Evolutionary conservation across 495 filamentous ascomycete genomes (phyloP).

Genomic region (Antarctomyces pellizariae): DNA sequence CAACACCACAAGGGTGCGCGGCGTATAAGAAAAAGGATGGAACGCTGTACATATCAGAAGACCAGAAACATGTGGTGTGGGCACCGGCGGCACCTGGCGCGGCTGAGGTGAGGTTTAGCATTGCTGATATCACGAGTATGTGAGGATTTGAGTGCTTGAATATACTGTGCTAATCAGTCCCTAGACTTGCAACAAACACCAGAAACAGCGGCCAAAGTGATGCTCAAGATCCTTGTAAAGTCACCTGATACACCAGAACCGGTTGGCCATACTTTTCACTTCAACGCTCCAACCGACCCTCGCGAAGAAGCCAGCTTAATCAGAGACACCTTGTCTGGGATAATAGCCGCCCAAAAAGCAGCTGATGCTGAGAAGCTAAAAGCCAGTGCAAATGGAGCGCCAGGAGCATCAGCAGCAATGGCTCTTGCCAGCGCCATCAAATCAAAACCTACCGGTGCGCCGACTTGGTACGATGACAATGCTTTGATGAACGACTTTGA

Average conservation of each 20-base stretch:
- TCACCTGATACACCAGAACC: slow-evolving; percentile 28
- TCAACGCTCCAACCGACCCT: slow-evolving; percentile 54
- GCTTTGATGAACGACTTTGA: slow-evolving; percentile 46
- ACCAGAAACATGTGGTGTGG: slow-evolving; percentile 57
- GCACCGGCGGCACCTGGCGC: slow-evolving; percentile 33
- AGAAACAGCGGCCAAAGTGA: slow-evolving; percentile 57
- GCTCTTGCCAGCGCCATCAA: slow-evolving; percentile 22
- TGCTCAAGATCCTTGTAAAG: slow-evolving; percentile 67
- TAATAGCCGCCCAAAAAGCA: slow-evolving; percentile 46
- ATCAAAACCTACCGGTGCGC: slow-evolving; percentile 22
- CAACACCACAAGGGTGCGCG: slow-evolving; percentile 43
- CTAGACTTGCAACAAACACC: slow-evolving; percentile 82
- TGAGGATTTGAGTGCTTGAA: slow-evolving; percentile 1
- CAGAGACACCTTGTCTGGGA: slow-evolving; percentile 53
- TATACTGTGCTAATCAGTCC: slow-evolving; percentile 7
- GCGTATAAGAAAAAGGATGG: slow-evolving; percentile 96
- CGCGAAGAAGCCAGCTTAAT: slow-evolving; percentile 64
- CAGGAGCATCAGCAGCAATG: slow-evolving; percentile 22
- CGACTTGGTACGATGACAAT: slow-evolving; percentile 52
- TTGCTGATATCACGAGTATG: slow-evolving; percentile 60
- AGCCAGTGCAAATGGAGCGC: slow-evolving; percentile 17
- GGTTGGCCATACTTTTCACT: slow-evolving; percentile 60
- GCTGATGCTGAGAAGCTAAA: slow-evolving; percentile 20
- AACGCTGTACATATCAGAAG: slow-evolving; percentile 43
- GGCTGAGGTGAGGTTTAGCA: slow-evolving; percentile 38